A percentile compares a stretch with the other conserved stretches of the same genome.
Conservation (phyloP, 2,329 filamentous ascomycete species). For the Aureobasidium vineae region DNA sequence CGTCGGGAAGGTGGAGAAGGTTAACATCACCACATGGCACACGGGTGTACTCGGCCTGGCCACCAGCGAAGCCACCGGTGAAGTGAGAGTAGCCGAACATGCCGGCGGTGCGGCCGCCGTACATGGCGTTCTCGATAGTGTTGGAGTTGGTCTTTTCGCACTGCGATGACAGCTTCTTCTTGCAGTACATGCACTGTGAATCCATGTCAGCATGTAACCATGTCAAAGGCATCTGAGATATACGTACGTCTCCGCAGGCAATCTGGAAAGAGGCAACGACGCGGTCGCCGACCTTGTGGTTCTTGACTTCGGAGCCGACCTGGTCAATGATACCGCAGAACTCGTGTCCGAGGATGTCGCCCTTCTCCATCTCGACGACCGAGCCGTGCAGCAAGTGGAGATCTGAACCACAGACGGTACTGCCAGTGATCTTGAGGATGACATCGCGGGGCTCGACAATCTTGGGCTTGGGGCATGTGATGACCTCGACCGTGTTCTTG, state of each 20-base stretch:
- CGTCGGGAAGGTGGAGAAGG: conserved; percentile 72
- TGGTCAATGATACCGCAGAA: conserved; percentile 53
- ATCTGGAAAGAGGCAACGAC: conserved; percentile 89
- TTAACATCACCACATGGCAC: conserved; percentile 81
- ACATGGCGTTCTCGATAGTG: conserved; percentile 69
- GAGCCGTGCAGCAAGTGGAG: conserved; percentile 56
- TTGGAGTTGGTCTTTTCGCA: conserved; percentile 80
- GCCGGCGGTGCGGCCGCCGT: conserved; percentile 71
- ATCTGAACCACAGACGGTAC: conserved; percentile 61
- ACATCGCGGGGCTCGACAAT: conserved; percentile 73
- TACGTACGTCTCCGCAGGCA: conserved; percentile 52
- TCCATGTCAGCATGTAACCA: neutral
- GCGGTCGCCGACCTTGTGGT: conserved; percentile 50
- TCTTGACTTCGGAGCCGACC: conserved; percentile 45
- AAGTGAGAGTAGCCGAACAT: conserved; percentile 64
- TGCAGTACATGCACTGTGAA: conserved; percentile 67
- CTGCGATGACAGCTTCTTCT: conserved; percentile 72
- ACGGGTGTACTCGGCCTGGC: conserved; percentile 82
- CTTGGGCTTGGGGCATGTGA: conserved; percentile 67
- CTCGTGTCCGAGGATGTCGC: conserved; percentile 54
- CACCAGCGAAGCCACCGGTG: conserved; percentile 82
- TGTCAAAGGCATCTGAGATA: neutral
- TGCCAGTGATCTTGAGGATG: conserved; percentile 73
- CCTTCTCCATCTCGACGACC: conserved; percentile 52
- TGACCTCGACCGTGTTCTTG: conserved; percentile 72